A percentile compares a stretch with the other conserved stretches of the same genome.
These are phyloP conservation scores for Wickerhamiella slavikovae DNA, from an alignment of 805 yeast genomes.

Conservation along the genomic window DNA sequence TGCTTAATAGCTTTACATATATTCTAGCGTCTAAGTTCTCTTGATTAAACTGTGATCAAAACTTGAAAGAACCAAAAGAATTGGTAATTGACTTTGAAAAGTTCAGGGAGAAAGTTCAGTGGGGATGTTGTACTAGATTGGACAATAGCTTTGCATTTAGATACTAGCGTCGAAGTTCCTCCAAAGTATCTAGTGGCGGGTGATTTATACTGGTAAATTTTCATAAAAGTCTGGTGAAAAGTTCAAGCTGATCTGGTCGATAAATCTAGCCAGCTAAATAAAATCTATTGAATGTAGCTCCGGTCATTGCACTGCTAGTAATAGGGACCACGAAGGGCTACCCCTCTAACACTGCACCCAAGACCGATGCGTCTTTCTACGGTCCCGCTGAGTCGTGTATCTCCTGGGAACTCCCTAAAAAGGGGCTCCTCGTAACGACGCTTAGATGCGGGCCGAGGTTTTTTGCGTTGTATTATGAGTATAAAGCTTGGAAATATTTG, in stretches of 20 bases:
- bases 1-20: background rate
- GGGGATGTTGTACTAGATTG: too few relatives aligned
- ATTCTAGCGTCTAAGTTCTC: background rate
- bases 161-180: background rate
- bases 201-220: background rate
- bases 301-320: slow-evolving; percentile 43
- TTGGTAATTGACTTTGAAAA: background rate
- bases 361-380: slow-evolving; percentile 35
- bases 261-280: background rate
- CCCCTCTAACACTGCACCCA: slow-evolving; percentile 48
- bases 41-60: background rate
- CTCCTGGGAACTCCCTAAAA: slow-evolving; percentile 18
- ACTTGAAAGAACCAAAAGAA: too few relatives aligned
- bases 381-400: slow-evolving; percentile 22
- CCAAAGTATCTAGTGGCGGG: background rate
- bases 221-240: background rate
- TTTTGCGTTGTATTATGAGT: too few relatives aligned
- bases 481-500: too few relatives aligned
- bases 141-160: background rate
- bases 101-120: background rate
- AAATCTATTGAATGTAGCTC: slow-evolving; percentile 16
- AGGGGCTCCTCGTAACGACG: slow-evolving; percentile 20
- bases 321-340: slow-evolving; percentile 46
- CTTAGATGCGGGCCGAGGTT: slow-evolving; percentile 15
- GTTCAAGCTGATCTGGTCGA: background rate